phyloP scores from a whole-genome alignment of 345 rosid genomes.

The Eucalyptus pauciflora region DNA sequence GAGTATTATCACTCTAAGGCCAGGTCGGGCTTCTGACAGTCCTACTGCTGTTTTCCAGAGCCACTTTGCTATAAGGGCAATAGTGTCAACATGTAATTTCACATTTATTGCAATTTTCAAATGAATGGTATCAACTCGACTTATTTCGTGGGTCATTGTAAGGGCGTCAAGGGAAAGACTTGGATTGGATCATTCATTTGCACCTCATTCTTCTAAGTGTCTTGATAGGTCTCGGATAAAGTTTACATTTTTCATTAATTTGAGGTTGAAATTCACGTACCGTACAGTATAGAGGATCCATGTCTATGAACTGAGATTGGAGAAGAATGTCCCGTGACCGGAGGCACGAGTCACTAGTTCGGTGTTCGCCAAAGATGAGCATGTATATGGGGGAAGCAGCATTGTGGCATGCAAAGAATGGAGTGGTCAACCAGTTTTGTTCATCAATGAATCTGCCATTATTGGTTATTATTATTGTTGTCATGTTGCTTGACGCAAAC shows the following conservation, averaged over 20 bases:
- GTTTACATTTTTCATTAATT: neutral
- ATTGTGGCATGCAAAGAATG: neutral
- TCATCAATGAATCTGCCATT: neutral
- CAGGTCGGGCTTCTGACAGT: too few species aligned
- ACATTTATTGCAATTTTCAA: neutral
- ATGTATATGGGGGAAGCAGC: neutral
- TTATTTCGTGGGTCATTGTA: neutral
- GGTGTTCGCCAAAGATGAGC: neutral
- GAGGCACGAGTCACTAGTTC: neutral
- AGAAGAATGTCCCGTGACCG: neutral
- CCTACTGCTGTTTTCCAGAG: too few species aligned
- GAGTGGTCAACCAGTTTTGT: neutral
- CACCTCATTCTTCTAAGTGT: neutral
- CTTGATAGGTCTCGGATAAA: neutral
- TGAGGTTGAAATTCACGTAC: neutral
- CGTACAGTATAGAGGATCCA: neutral
- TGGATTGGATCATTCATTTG: neutral
- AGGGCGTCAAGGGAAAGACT: neutral
- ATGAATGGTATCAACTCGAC: fast-evolving
- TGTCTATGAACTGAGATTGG: neutral
- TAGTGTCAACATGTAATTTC: neutral
- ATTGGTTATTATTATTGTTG: neutral
- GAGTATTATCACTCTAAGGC: too few species aligned
- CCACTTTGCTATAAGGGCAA: neutral
- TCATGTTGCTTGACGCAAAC: neutral